Evolutionary conservation across 2,329 filamentous ascomycete species (phyloP), one percentile per base, ranked within the genome.

Genomic region (Fusarium albosuccineum): DNA sequence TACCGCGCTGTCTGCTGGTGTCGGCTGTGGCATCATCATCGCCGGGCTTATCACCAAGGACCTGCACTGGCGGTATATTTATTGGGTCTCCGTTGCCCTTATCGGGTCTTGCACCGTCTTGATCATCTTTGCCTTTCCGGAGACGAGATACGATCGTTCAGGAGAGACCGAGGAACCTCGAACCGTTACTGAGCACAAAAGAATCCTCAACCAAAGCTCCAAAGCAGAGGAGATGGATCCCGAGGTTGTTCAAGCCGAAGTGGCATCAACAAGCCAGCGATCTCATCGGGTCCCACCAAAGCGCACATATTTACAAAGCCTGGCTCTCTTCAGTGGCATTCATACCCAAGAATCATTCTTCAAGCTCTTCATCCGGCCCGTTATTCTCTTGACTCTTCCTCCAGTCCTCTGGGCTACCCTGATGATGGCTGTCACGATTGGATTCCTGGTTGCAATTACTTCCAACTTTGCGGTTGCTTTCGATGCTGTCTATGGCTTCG

Each of bases 381-480:
- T 86, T 13, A 76, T 80, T 5, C 72, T 87, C 22, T 78, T 85
- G 4, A 64, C 77, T 13, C 76, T 87, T 2, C 85, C 85, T 7
- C 79, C 82, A 0, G 81, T 87, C 1, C 72, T 86, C 10, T 87
- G 84, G 84, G 82, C 82, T 4, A 82, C 84, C 5, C 72, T 85
- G 3, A 81, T 85, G 27, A 81, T 84, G 77, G 80, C 83, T 4
- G 83, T 83, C 9, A 84, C 83, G 4, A 84, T 86, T 54, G 83
- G 83, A 2, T 86, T 86, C 72, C 72, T 85, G 2, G 82, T 84
- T 0, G 84, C 84, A 33, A 82, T 87, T 9, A 82, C 83, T 0
- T 83, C 85, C 42, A 86, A 86, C 57, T 82, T 82, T 6, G 77
- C 79, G 2, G 62, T 77, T 1, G 82, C 82, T n/a, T 66, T 64